phyloP scores from a whole-genome alignment of 2,329 filamentous ascomycete genomes.

The Fusarium lyarnte region DNA sequence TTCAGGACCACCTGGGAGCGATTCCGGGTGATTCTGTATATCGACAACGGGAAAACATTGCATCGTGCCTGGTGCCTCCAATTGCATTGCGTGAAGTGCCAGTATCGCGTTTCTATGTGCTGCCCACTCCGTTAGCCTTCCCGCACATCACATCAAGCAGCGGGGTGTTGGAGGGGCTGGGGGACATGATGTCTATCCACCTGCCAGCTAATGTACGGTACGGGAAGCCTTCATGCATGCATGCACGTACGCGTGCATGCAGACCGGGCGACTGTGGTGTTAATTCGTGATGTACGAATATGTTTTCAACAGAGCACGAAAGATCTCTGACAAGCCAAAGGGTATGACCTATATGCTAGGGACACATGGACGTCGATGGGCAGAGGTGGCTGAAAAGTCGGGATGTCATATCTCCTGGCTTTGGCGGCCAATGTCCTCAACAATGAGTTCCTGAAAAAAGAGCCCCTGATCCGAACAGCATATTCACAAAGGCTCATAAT shows the following conservation, averaged over 20 bases:
- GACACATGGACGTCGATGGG: slow-evolving; percentile 17
- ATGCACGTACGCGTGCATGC: slow-evolving; percentile 34
- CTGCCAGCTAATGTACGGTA: slow-evolving; percentile 42
- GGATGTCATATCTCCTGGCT: slow-evolving; percentile 22
- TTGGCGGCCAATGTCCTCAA: slow-evolving; percentile 3
- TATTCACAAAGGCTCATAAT: background rate
- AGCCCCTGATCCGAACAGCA: background rate
- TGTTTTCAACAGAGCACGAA: slow-evolving; percentile 35
- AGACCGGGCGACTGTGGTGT: slow-evolving; percentile 33
- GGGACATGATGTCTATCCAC: slow-evolving; percentile 39
- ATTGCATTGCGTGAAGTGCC: slow-evolving; percentile 32
- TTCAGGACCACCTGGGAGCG: background rate
- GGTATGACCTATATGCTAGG: slow-evolving; percentile 22
- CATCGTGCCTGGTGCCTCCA: background rate
- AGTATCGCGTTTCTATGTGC: slow-evolving; percentile 22
- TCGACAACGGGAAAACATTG: background rate
- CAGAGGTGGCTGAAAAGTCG: slow-evolving; percentile 2
- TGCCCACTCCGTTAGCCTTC: slow-evolving; percentile 47
- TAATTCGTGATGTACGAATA: slow-evolving; percentile 37
- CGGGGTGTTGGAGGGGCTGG: slow-evolving; percentile 36
- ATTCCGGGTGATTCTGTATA: background rate
- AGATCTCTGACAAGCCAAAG: slow-evolving; percentile 7
- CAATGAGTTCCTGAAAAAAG: background rate
- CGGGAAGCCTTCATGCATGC: slow-evolving; percentile 36
- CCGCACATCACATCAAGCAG: slow-evolving; percentile 44